Conservation (phyloP, 2,329 filamentous ascomycete genomes). For the Verticillium nonalfalfae region DNA sequence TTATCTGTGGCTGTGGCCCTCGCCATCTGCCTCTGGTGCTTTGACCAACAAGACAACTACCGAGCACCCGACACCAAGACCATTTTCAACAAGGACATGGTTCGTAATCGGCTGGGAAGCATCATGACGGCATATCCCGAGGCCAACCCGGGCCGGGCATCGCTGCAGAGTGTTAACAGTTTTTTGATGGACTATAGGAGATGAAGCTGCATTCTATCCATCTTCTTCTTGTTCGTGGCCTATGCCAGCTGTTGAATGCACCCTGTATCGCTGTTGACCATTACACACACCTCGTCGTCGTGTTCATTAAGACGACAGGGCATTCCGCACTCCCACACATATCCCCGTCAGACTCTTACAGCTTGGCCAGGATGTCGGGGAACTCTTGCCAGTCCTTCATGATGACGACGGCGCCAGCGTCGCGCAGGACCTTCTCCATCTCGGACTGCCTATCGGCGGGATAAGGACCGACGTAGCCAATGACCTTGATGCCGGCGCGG, state of each 20-base stretch:
- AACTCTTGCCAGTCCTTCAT: slow-evolving; percentile 57
- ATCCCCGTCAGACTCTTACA: slow-evolving; percentile 15
- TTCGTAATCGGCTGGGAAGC: slow-evolving; percentile 72
- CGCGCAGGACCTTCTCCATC: slow-evolving; percentile 56
- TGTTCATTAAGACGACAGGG: not conserved
- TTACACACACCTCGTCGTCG: not conserved
- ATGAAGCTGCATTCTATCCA: slow-evolving; percentile 10
- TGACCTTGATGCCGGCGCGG: slow-evolving; percentile 70
- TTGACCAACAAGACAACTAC: slow-evolving; percentile 53
- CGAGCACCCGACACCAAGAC: slow-evolving; percentile 15
- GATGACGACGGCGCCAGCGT: slow-evolving; percentile 56
- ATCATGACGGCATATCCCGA: slow-evolving; percentile 74
- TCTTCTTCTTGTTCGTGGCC: not conserved
- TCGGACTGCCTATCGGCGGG: slow-evolving; percentile 51
- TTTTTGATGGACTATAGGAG: slow-evolving; percentile 64
- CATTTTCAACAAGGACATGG: slow-evolving; percentile 64
- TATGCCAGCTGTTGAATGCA: not conserved
- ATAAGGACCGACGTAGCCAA: slow-evolving; percentile 84
- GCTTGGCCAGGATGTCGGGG: slow-evolving; percentile 35
- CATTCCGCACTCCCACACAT: not conserved
- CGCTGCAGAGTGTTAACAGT: slow-evolving; percentile 85
- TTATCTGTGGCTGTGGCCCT: slow-evolving; percentile 73
- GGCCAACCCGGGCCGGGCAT: slow-evolving; percentile 77
- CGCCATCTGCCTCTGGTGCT: slow-evolving; percentile 68
- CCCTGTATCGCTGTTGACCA: not conserved